Conservation (phyloP, 768 basidiomycete genomes). For the Myochromella boudieri region DNA sequence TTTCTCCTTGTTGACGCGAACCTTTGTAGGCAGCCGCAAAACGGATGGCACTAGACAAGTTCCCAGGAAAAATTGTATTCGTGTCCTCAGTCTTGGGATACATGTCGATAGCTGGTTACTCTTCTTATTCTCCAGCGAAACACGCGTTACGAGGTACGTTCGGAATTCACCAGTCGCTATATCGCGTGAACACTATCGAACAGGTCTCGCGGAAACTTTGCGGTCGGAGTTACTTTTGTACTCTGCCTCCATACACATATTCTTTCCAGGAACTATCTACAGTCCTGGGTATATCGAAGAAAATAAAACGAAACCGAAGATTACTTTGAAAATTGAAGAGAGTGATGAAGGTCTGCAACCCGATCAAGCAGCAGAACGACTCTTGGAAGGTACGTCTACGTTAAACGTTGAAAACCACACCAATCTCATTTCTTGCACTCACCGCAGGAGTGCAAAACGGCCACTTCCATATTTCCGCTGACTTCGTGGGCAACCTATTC, state of each 20-base stretch:
- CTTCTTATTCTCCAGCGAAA: slow-evolving; percentile 82
- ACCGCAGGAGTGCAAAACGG: slow-evolving; percentile 68
- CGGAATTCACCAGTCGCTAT: not conserved
- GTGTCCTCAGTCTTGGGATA: slow-evolving; percentile 77
- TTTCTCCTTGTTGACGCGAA: slow-evolving; percentile 35
- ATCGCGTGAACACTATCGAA: not conserved
- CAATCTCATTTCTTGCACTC: no score
- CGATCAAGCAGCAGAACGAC: slow-evolving; percentile 56
- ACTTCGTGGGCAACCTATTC: slow-evolving; percentile 70
- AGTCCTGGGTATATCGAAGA: slow-evolving; percentile 78
- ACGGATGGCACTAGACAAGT: slow-evolving; percentile 55
- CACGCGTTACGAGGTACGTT: slow-evolving; percentile 77
- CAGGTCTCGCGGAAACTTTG: slow-evolving; percentile 86
- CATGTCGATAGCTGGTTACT: slow-evolving; percentile 77
- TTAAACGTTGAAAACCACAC: no score
- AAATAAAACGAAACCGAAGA: slow-evolving; percentile 72
- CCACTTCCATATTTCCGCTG: slow-evolving; percentile 76
- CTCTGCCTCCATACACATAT: slow-evolving; percentile 76
- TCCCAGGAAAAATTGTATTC: slow-evolving; percentile 72
- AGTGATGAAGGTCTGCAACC: slow-evolving; percentile 63
- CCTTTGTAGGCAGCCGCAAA: slow-evolving; percentile 64
- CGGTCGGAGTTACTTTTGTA: slow-evolving; percentile 81
- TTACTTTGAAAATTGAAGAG: slow-evolving; percentile 78
- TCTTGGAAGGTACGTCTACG: slow-evolving; percentile 58
- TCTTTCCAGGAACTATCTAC: slow-evolving; percentile 81